Conservation (phyloP, 2,329 filamentous ascomycete species). For the Nectriaceae sp. region DNA sequence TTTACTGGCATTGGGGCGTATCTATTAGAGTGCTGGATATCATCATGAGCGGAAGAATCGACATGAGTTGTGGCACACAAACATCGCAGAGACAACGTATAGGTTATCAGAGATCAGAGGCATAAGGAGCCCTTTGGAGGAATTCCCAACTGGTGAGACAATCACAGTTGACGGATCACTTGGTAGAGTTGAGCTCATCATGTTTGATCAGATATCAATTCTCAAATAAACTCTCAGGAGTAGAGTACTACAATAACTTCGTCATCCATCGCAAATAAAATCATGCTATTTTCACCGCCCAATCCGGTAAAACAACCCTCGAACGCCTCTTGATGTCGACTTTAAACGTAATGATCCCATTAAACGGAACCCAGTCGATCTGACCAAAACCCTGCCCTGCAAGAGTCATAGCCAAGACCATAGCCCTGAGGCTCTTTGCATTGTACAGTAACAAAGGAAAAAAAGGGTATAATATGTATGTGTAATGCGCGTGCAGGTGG, state of each 20-base stretch:
- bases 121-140: too few species aligned
- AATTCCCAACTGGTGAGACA: too few species aligned
- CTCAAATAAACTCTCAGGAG: constrained; percentile 23
- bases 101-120: too few species aligned
- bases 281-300: constrained; percentile 3
- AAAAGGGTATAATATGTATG: constrained; percentile 27
- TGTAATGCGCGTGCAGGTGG: constrained; percentile 12
- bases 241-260: constrained; percentile 26
- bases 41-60: too few species aligned
- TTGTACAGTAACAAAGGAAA: constrained; percentile 26
- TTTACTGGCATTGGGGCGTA: too few species aligned
- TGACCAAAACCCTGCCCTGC: constrained; percentile 9
- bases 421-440: constrained; percentile 22
- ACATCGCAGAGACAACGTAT: too few species aligned
- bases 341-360: constrained; percentile 17
- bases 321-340: neutral
- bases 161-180: neutral
- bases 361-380: constrained; percentile 18
- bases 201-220: constrained; percentile 7
- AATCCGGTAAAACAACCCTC: neutral
- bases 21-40: too few species aligned
- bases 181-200: neutral
- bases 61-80: too few species aligned
- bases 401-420: constrained; percentile 17
- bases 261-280: constrained; percentile 25